phyloP scores from a whole-genome alignment of 129 eudicot genomes.

The Saussurea involucrata region DNA sequence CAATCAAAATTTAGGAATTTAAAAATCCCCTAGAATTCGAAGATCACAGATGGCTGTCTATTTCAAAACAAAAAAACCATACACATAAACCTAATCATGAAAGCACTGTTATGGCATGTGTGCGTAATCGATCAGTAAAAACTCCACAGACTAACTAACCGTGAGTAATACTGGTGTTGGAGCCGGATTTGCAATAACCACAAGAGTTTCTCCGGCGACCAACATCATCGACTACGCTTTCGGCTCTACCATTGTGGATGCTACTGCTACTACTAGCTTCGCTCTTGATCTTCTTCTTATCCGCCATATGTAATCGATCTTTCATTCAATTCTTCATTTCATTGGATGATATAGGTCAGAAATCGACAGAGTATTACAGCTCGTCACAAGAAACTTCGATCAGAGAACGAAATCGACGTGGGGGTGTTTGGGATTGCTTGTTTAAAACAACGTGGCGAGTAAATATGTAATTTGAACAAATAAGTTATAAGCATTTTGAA shows the following conservation, averaged over 20 bases:
- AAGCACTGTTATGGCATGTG: neutral
- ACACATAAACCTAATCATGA: neutral
- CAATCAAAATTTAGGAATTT: slow-evolving; percentile 1
- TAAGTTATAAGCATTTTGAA: too few species aligned
- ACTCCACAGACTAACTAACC: slow-evolving; percentile 36
- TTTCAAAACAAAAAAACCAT: neutral
- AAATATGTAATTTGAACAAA: too few species aligned
- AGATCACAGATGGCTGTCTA: slow-evolving; percentile 6
- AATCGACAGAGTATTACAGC: neutral
- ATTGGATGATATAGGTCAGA: neutral
- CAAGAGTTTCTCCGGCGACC: slow-evolving; percentile 84
- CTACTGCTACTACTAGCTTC: slow-evolving; percentile 57
- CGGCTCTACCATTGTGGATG: slow-evolving; percentile 37
- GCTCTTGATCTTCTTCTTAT: slow-evolving; percentile 60
- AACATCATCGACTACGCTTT: slow-evolving; percentile 64
- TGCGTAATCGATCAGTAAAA: neutral
- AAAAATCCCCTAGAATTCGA: neutral
- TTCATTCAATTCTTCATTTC: slow-evolving; percentile 21
- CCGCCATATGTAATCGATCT: slow-evolving; percentile 38
- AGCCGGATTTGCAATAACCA: slow-evolving; percentile 81
- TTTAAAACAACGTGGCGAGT: too few species aligned
- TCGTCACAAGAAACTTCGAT: slow-evolving; percentile 6
- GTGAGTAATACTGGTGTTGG: slow-evolving; percentile 64
- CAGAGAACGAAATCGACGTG: slow-evolving; percentile 15
- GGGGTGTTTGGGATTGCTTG: too few species aligned